phyloP scores from a whole-genome alignment of 352 stramenopile genomes.

The Phytopythium sindhum region DNA sequence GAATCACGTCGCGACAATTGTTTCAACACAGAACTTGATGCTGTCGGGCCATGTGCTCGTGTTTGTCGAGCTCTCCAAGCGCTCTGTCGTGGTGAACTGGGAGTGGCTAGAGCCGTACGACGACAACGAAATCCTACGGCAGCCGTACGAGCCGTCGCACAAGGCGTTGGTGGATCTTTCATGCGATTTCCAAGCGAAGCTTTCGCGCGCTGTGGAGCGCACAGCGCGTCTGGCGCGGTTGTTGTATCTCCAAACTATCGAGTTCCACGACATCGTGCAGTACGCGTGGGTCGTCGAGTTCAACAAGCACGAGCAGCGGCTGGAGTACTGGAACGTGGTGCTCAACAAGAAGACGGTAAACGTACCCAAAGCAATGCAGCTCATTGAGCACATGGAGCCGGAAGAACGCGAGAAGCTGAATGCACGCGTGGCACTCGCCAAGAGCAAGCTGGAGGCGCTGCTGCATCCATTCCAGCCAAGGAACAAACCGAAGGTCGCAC shows the following conservation, averaged over 20 bases:
- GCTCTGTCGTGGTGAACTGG: constrained; percentile 51
- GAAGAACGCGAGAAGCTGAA: constrained; percentile 50
- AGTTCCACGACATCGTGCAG: constrained; percentile 64
- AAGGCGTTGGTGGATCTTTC: constrained; percentile 26
- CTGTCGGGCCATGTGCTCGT: constrained; percentile 55
- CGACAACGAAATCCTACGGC: constrained; percentile 35
- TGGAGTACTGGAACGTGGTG: constrained; percentile 78
- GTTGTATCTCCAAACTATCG: constrained; percentile 60
- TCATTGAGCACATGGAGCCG: constrained; percentile 57
- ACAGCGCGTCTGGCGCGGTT: constrained; percentile 37
- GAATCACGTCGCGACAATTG: constrained; percentile 34
- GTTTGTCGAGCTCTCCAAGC: constrained; percentile 51
- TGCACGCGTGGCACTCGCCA: constrained; percentile 47
- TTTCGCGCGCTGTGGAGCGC: constrained; percentile 28
- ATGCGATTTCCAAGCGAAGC: constrained; percentile 34
- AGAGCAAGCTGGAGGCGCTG: constrained; percentile 45
- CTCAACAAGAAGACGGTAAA: constrained; percentile 53
- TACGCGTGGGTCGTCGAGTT: constrained; percentile 68
- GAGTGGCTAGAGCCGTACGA: constrained; percentile 46
- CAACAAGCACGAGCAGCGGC: constrained; percentile 44
- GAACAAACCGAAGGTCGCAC: constrained; percentile 35
- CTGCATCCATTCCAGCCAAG: constrained; percentile 52
- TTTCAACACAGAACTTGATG: constrained; percentile 68
- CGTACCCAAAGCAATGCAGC: constrained; percentile 47
- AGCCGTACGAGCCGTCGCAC: constrained; percentile 35